Base-by-base conservation (phyloP, 139 green algal species). In the Trebouxia sp. region DNA sequence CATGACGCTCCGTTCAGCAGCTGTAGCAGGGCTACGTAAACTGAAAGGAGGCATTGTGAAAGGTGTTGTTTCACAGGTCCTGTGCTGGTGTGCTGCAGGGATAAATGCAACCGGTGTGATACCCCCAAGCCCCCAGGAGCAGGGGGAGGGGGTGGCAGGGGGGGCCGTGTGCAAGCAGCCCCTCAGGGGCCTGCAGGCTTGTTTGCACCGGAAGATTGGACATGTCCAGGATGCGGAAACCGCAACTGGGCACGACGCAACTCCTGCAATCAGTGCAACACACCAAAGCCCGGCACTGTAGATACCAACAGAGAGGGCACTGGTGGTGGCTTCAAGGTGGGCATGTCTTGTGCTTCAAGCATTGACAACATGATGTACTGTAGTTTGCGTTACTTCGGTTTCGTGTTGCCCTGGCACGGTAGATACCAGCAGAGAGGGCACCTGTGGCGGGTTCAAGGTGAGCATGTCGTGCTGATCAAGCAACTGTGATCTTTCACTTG, bases 211-310 rank as follows among this genome's bases (percentile, higher is more conserved):
- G 93, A 69, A 42, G 93, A 97, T 83, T 97, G 93, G 93, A 65
- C 89, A 1, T 97, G 93, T 86, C 82, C 85, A 37, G 84, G 76
- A 38, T 97, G 93, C 82, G 92, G 91, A 70, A 97, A 97, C 82
- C 92, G 89, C 65, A 94, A 94, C 87, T 96, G 93, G 74, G 90
- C 89, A 0, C 88, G 87, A n/a, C 83, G 92, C 24, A 83, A 78
- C 65, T 80, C 76, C 14, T 97, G 93, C 88, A 96, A 97, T 86
- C 89, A 88, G 83, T 95, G 92, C 86, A 76, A 85, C 48, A 88
- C 82, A 11, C 81, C 84, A 51, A 92, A 91, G 83, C 77, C 85
- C 6, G 91, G 85, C 85, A 87, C 83, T 2, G 69, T 85, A 37
- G 90, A 94, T 70, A 84, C 70, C 3, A 85, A 66, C 32, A 47